Evolutionary conservation across 2,329 filamentous ascomycete species (phyloP), one percentile per base, ranked within the genome.

Genomic region (Colletotrichum coccodes): DNA sequence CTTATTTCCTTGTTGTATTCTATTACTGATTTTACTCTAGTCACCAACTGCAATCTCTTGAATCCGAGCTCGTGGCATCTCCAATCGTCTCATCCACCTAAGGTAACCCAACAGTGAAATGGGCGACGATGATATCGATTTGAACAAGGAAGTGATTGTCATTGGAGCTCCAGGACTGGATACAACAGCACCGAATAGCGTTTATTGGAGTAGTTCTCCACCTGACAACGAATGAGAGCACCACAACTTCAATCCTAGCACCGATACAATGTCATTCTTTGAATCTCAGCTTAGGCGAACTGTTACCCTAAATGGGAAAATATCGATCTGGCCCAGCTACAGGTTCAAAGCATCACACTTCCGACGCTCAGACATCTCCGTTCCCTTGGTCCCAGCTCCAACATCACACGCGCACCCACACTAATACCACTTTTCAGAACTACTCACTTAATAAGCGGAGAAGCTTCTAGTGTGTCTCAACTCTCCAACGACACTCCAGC

Each of bases 401-500:
- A 23, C 47, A 50, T 21, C 58, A 28, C 30, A 40, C 32, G 28
- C 23, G 38, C 44, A 28, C 23, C 26, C 16, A 38, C 46, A 28
- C 34, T 32, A 8, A 36, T 46, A n/a, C 18, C 57, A 38, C 14
- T 49, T 42, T 30, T 42, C 26, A 40, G 34, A 28, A 56, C 49
- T 23, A 21, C 16, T n/a, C 52, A 63, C 60, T 60, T 65, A 30
- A 54, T 54, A 68, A 65, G 66, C 61, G 49, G 54, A 50, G 66
- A 60, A 68, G 36, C 65, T 68, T 65, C 60, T 54, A 60, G 60
- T 50, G 38, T 52, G 30, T 52, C 64, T 38, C 42, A 21, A 46
- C 32, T 11, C 23, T 18, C 44, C 38, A 4, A 26, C 28, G 26
- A 44, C n/a, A 18, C 26, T 32, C 18, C 18, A 32, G 28, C 32